Base-by-base conservation (phyloP, 106 monocot species). In the Acorus gramineus region DNA sequence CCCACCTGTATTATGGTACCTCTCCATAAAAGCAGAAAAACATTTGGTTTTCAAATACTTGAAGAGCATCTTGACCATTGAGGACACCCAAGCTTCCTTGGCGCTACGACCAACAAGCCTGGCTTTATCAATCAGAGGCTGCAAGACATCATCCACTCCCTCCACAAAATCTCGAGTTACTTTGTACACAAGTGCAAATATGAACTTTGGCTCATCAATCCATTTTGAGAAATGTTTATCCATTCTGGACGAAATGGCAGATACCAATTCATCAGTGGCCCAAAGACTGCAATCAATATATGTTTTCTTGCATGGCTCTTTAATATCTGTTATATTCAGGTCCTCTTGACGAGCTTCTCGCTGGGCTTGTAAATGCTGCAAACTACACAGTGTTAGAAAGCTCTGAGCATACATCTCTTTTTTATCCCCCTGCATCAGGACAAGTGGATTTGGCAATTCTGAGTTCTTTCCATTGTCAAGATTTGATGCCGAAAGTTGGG, bases 101-200 rank as follows among this genome's bases (percentile, higher is more conserved):
- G 80, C 85, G 73, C 82, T 83, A 55, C 59, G 80, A 50, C 85
- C 82, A 50, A 68, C 71, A 11, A 90, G 64, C 12, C 61, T 83
- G 50, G 83, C 85, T 74, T 66, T 49, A 80, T 90, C 90, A 59
- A 90, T 86, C 53, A 90, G 67, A 60, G 90, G 90, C 73, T 90
- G 90, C 62, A 90, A 74, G 11, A 86, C 46, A 66, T 78, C 61
- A 46, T 90, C 90, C 9, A 86, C 69, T 50, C 82, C 82, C 58
- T 76, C 80, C 48, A 90, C 63, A 59, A 90, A 81, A 69, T 86
- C 80, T 56, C 65, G 72, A 14, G 78, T 76, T 12, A 66, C 70
- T 68, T 83, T 90, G 73, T 82, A 86, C 46, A 83, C 83, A 55
- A 90, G 80, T 10, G 80, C 80, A 69, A 90, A 90, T 68, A 80